These are phyloP conservation scores for Dendryphion nanum DNA, from an alignment of 2,329 filamentous ascomycete species.

Conservation along the genomic window DNA sequence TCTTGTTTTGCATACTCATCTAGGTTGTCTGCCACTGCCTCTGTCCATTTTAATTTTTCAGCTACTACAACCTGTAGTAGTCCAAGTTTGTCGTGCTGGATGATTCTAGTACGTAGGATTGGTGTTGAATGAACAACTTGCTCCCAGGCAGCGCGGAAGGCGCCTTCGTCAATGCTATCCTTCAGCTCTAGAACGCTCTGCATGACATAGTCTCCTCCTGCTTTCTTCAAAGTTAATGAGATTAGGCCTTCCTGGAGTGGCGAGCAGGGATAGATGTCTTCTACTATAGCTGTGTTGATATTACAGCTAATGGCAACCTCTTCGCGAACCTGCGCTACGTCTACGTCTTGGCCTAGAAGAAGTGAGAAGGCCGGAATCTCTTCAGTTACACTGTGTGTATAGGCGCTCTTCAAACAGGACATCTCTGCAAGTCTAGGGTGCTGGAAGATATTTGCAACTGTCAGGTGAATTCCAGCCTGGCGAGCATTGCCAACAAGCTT, in stretches of 20 bases:
- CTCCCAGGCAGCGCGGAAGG: neutral
- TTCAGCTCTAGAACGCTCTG: neutral
- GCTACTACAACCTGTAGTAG: neutral
- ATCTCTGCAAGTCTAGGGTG: too few relatives aligned
- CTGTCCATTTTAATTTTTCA: neutral
- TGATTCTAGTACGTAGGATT: neutral
- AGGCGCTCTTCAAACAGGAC: neutral
- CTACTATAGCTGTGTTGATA: conserved; percentile 22
- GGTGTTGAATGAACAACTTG: neutral
- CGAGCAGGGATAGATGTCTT: neutral
- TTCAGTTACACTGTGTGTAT: neutral
- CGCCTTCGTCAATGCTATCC: neutral
- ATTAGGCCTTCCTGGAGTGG: neutral
- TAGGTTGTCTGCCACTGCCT: too few relatives aligned
- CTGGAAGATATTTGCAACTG: too few relatives aligned
- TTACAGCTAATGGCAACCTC: too few relatives aligned
- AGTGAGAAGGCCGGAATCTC: neutral
- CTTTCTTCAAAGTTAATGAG: neutral
- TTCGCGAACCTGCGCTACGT: too few relatives aligned
- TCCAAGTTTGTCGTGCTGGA: neutral
- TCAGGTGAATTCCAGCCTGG: too few relatives aligned
- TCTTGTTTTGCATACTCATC: neutral
- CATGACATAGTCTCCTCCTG: conserved; percentile 21
- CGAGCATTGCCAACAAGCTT: too few relatives aligned
- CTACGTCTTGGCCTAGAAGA: too few relatives aligned